Conservation (phyloP, 768 basidiomycete genomes). For the Tulasnella sp. region DNA sequence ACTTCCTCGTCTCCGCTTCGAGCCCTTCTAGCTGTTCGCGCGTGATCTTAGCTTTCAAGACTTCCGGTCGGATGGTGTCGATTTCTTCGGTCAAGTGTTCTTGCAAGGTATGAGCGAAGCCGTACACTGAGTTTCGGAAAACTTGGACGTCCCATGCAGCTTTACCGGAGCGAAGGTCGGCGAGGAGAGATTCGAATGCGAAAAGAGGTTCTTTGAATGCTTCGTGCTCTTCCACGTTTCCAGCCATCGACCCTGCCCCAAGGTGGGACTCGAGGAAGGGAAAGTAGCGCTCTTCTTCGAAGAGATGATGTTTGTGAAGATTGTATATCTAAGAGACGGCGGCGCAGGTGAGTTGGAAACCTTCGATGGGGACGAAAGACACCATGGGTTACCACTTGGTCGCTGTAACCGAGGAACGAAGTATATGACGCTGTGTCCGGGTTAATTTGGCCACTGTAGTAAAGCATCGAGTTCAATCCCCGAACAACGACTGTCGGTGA, state of each 20-base stretch:
- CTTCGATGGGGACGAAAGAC: background rate
- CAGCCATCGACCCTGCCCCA: background rate
- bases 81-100: constrained; percentile 3
- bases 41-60: background rate
- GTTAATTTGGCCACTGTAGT: background rate
- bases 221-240: constrained; percentile 1
- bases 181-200: background rate
- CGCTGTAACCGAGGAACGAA: background rate
- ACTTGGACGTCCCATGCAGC: background rate
- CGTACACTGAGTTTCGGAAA: background rate
- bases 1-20: background rate
- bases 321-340: background rate
- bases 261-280: constrained; percentile 2
- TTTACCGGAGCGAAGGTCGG: background rate
- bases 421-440: background rate
- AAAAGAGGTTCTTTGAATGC: background rate
- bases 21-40: background rate
- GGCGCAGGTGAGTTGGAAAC: background rate
- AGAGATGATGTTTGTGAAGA: background rate
- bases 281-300: constrained; percentile 7
- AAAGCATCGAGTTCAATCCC: background rate
- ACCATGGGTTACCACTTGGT: constrained; percentile 1
- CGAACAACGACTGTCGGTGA: background rate
- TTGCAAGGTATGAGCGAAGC: background rate
- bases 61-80: background rate